phyloP scores from a whole-genome alignment of 805 yeast species.

The Candida multigemmis region DNA sequence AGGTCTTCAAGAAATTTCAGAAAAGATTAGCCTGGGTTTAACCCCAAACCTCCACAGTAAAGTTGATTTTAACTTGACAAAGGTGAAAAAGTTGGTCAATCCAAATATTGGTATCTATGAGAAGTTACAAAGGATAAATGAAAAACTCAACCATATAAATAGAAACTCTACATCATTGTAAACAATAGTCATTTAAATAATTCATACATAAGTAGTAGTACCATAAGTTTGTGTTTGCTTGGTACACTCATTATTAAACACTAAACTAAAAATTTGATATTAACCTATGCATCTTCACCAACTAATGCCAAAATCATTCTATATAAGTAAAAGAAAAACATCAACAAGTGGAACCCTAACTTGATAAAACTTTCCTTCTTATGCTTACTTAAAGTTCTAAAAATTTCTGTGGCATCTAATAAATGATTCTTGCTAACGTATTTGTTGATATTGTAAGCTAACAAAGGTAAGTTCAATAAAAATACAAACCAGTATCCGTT shows the following conservation, averaged over 20 bases:
- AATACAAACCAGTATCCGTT: slow-evolving; percentile 92
- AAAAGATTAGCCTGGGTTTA: too few species aligned
- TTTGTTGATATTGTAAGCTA: slow-evolving; percentile 78
- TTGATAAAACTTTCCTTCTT: slow-evolving; percentile 88
- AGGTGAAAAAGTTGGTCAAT: slow-evolving; percentile 10
- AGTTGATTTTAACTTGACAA: slow-evolving; percentile 6
- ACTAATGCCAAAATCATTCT: slow-evolving; percentile 93
- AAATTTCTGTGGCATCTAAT: slow-evolving; percentile 95
- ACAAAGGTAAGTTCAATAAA: slow-evolving; percentile 71
- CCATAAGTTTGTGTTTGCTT: too few species aligned
- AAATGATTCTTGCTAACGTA: slow-evolving; percentile 72
- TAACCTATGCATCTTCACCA: slow-evolving; percentile 37
- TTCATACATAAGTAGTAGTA: too few species aligned
- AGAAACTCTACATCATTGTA: too few species aligned
- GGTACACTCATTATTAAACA: too few species aligned
- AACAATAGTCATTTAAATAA: too few species aligned
- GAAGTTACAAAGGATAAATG: slow-evolving; percentile 13
- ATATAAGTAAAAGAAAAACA: slow-evolving; percentile 94
- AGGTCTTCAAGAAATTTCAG: too few species aligned
- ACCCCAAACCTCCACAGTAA: too few species aligned
- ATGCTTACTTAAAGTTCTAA: slow-evolving; percentile 86
- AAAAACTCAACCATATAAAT: slow-evolving; percentile 11
- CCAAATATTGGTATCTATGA: slow-evolving; percentile 15
- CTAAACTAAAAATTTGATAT: too few species aligned
- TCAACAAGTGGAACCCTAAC: slow-evolving; percentile 79